phyloP scores from a whole-genome alignment of 371 early-diverging fungal species.

The Rhizopus delemar region DNA sequence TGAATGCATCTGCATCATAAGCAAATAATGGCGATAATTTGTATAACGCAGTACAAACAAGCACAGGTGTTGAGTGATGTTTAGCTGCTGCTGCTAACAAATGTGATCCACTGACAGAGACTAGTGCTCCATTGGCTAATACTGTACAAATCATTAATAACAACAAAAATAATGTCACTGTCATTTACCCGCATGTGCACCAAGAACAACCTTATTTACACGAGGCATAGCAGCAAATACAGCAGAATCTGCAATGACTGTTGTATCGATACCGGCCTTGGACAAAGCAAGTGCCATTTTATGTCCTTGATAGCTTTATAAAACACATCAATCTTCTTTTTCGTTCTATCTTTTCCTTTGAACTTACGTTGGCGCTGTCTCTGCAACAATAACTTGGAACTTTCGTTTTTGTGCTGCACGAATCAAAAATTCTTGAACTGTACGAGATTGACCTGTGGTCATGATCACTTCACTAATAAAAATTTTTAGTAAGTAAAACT shows the following conservation, averaged over 20 bases:
- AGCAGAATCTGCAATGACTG: conserved; percentile 91
- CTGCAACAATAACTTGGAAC: conserved; percentile 93
- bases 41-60: conserved; percentile 84
- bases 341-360: not conserved
- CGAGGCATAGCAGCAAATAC: conserved; percentile 96
- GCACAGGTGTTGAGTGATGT: conserved; percentile 86
- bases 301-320: conserved; percentile 74
- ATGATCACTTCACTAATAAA: conserved; percentile 85
- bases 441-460: conserved; percentile 86
- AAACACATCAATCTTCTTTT: not conserved
- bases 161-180: too few relatives aligned
- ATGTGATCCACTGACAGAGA: conserved; percentile 82
- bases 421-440: conserved; percentile 86
- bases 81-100: conserved; percentile 90
- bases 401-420: conserved; percentile 83
- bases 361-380: conserved; percentile 73
- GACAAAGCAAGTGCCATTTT: conserved; percentile 80
- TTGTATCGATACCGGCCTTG: conserved; percentile 85
- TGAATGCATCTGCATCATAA: conserved; percentile 83
- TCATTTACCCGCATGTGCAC: conserved; percentile 71
- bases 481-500: too few relatives aligned
- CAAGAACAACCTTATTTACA: conserved; percentile 95
- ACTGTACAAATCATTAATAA: conserved; percentile 37
- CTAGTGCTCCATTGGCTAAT: conserved; percentile 90
- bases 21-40: conserved; percentile 88